phyloP scores from a whole-genome alignment of 202 grass and related monocot species.

The Elaeis oleifera region DNA sequence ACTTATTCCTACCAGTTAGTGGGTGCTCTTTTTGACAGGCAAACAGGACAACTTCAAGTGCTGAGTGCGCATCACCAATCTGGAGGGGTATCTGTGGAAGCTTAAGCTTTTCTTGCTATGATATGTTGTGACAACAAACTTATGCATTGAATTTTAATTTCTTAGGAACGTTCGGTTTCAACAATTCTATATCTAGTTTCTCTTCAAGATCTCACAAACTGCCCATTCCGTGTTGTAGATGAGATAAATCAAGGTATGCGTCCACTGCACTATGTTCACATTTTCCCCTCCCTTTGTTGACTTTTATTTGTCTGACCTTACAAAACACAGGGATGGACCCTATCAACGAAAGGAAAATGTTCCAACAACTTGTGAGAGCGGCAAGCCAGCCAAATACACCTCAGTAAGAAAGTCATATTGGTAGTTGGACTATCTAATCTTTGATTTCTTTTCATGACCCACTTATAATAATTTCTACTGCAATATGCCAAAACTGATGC shows the following conservation, averaged over 20 bases:
- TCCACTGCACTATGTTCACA: too few species aligned
- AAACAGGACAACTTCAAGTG: constrained; percentile 91
- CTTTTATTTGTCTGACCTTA: constrained; percentile 1
- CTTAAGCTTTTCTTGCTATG: constrained; percentile 1
- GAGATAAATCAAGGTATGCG: constrained; percentile 93
- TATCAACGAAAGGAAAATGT: constrained; percentile 97
- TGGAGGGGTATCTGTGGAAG: constrained; percentile 67
- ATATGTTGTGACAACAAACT: background rate
- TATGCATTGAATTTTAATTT: constrained; percentile 12
- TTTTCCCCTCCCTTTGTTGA: too few species aligned
- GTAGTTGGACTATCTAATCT: constrained; percentile 11
- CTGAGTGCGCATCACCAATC: constrained; percentile 92
- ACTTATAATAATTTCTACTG: background rate
- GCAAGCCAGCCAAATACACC: constrained; percentile 87
- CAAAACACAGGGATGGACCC: constrained; percentile 77
- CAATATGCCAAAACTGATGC: background rate
- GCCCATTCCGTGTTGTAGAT: constrained; percentile 90
- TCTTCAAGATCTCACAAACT: constrained; percentile 94
- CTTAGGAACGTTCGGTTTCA: constrained; percentile 86
- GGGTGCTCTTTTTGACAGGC: constrained; percentile 43
- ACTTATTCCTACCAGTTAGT: constrained; percentile 10
- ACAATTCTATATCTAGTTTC: constrained; percentile 95
- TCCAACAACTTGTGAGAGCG: constrained; percentile 94
- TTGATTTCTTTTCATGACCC: background rate
- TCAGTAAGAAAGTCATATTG: constrained; percentile 32